Percentiles rank a stretch among this genome's conserved stretches.
phyloP scores from a whole-genome alignment of 2,329 filamentous ascomycete genomes.

The Neoscytalidium dimidiatum region DNA sequence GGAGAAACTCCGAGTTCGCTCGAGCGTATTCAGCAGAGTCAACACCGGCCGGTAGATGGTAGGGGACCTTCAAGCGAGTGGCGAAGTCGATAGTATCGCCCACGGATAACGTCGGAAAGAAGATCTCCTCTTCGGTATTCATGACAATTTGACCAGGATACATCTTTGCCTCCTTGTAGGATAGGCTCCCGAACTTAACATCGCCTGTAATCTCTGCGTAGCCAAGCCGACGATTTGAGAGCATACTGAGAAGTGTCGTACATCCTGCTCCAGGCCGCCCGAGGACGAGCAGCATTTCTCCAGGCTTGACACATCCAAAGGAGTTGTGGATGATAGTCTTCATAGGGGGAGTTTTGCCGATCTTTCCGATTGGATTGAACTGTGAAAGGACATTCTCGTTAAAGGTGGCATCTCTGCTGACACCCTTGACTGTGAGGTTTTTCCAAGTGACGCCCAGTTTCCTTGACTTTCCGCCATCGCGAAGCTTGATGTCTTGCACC shows the following conservation, averaged over 20 bases:
- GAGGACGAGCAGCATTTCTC: constrained; percentile 52
- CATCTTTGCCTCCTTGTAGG: not conserved
- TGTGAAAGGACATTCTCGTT: constrained; percentile 20
- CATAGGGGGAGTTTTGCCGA: not conserved
- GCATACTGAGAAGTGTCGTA: not conserved
- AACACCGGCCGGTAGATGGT: constrained; percentile 37
- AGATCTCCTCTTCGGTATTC: constrained; percentile 51
- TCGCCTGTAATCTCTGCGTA: not conserved
- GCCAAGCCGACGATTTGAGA: not conserved
- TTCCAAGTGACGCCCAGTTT: constrained; percentile 6
- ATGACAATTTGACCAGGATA: constrained; percentile 50
- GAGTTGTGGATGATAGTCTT: constrained; percentile 19
- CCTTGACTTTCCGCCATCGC: not conserved
- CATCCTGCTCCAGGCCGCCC: not conserved
- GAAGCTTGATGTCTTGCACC: not conserved
- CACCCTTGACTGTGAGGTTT: constrained; percentile 11
- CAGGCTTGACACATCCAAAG: constrained; percentile 59
- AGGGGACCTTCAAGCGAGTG: constrained; percentile 53
- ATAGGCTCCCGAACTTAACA: not conserved
- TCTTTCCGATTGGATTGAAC: not conserved
- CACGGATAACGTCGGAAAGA: constrained; percentile 60
- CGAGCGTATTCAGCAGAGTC: not conserved
- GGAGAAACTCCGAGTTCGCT: constrained; percentile 46
- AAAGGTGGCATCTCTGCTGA: not conserved
- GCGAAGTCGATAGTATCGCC: constrained; percentile 60